Conservation (phyloP, 768 basidiomycete species). For the Russula olivacea region DNA sequence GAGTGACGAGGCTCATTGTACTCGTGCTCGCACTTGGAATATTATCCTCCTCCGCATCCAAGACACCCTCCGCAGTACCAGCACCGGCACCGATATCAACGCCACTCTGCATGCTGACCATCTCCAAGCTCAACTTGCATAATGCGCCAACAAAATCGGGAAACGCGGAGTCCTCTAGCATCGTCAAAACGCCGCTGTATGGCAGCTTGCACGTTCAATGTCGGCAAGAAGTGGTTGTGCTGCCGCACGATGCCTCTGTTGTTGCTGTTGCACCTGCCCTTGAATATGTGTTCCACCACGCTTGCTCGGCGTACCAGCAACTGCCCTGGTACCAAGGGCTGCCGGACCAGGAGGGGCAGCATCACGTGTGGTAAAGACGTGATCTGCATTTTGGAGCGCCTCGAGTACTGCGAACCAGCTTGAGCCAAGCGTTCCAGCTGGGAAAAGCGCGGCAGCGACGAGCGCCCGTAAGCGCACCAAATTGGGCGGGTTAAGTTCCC, state of each 20-base stretch:
- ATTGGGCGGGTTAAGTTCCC: too few species aligned
- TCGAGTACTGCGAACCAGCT: too few species aligned
- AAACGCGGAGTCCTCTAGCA: constrained; percentile 79
- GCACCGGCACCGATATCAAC: constrained; percentile 30
- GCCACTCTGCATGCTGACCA: constrained; percentile 38
- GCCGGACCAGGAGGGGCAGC: constrained; percentile 12
- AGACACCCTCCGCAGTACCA: background rate
- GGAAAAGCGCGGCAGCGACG: too few species aligned
- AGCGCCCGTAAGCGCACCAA: too few species aligned
- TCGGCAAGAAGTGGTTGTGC: constrained; percentile 59
- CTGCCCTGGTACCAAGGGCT: constrained; percentile 21
- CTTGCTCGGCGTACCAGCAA: constrained; percentile 16
- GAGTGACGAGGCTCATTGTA: too few species aligned
- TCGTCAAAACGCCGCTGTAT: constrained; percentile 85
- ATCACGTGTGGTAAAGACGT: too few species aligned
- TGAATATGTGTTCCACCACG: constrained; percentile 7
- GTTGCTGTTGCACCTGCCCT: constrained; percentile 12
- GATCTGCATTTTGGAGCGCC: too few species aligned
- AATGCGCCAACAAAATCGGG: constrained; percentile 68
- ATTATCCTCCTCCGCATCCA: constrained; percentile 32
- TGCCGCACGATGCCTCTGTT: constrained; percentile 26
- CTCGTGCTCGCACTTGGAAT: too few species aligned
- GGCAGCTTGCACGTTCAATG: constrained; percentile 58
- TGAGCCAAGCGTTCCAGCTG: too few species aligned
- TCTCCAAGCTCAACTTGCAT: constrained; percentile 82